phyloP scores from a whole-genome alignment of 2,329 filamentous ascomycete species.

The Lithohypha guttulata region DNA sequence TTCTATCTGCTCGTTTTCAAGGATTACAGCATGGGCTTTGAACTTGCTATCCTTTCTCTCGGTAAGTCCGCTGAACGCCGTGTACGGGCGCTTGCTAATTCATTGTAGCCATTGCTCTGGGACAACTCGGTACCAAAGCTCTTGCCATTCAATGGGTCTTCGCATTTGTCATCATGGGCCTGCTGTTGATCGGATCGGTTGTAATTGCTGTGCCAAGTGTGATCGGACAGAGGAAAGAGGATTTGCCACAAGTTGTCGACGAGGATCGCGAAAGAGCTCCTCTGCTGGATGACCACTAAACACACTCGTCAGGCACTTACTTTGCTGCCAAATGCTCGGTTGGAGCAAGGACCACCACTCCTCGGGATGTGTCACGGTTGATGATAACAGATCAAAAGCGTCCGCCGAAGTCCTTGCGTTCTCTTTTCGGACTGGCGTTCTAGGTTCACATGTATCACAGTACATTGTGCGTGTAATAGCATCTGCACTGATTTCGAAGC shows the following conservation, averaged over 20 bases:
- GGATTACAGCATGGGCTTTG: constrained; percentile 69
- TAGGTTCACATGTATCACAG: not conserved
- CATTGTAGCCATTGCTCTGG: constrained; percentile 53
- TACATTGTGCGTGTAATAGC: not conserved
- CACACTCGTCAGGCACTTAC: not conserved
- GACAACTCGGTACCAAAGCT: constrained; percentile 61
- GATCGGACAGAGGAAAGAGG: constrained; percentile 47
- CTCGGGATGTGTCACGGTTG: not conserved
- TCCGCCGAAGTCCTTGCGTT: not conserved
- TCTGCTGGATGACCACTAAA: constrained; percentile 35
- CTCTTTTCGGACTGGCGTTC: not conserved
- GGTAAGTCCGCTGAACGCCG: constrained; percentile 37
- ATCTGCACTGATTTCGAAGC: not conserved
- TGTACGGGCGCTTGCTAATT: constrained; percentile 14
- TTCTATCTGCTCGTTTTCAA: constrained; percentile 67
- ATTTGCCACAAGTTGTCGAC: constrained; percentile 35
- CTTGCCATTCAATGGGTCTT: constrained; percentile 89
- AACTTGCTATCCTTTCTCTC: constrained; percentile 60
- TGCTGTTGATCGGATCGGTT: constrained; percentile 60
- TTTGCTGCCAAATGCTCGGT: not conserved
- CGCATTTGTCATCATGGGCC: constrained; percentile 68
- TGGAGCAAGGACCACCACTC: not conserved
- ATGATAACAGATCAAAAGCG: not conserved
- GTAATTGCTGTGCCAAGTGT: constrained; percentile 54
- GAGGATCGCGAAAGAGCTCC: constrained; percentile 45